Percentiles rank a stretch among this genome's conserved stretches.
These are phyloP conservation scores for Macrophomina pseudophaseolina DNA, from an alignment of 2,329 filamentous ascomycete genomes.

Conservation along the genomic window DNA sequence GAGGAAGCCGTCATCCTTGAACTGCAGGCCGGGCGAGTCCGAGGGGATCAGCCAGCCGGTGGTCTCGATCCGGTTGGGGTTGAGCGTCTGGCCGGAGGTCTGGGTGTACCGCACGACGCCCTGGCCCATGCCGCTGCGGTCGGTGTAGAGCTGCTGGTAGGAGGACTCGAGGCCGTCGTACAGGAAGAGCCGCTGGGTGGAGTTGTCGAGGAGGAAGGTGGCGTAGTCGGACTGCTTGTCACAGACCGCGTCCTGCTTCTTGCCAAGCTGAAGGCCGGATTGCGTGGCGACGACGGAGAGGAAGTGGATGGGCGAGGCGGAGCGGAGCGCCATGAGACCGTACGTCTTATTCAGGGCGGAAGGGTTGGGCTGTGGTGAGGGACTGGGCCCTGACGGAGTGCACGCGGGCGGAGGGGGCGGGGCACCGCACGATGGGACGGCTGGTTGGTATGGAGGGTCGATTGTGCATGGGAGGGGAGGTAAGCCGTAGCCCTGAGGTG, in stretches of 20 bases:
- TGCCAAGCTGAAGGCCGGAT: background rate
- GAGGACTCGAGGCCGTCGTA: background rate
- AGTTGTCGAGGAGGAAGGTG: background rate
- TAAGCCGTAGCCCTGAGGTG: background rate
- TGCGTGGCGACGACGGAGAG: background rate
- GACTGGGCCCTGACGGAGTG: too few relatives aligned
- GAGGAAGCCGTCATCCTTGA: background rate
- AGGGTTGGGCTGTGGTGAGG: background rate
- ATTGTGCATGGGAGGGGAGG: background rate
- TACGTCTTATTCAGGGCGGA: too few relatives aligned
- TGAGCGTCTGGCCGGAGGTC: background rate
- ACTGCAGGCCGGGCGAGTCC: background rate
- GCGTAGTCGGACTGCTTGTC: background rate
- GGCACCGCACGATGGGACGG: too few relatives aligned
- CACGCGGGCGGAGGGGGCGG: too few relatives aligned
- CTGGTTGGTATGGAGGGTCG: too few relatives aligned
- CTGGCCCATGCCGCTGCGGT: conserved; percentile 11
- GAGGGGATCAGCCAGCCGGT: background rate
- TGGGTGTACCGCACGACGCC: background rate
- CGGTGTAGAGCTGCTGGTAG: conserved; percentile 9
- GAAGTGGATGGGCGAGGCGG: background rate
- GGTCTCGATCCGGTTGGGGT: background rate
- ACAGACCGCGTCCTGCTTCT: background rate
- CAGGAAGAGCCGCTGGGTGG: background rate
- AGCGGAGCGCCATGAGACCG: background rate